Evolutionary conservation across 2,329 filamentous ascomycete species (phyloP).

Genomic region (Purpureocillium lavendulum): DNA sequence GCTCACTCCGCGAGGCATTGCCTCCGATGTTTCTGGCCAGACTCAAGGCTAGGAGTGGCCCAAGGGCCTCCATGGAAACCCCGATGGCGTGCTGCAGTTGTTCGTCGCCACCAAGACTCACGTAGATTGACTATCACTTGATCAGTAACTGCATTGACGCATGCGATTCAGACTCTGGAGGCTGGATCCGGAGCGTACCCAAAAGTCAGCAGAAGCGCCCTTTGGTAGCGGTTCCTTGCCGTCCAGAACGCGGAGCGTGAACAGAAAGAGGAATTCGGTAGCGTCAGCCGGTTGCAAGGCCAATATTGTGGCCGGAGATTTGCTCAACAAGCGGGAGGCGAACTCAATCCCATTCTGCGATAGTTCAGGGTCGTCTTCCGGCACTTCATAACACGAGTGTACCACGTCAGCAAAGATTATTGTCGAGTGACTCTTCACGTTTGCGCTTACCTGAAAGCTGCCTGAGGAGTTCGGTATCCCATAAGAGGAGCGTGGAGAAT

Average conservation of each 20-base stretch:
- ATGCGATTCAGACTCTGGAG: no score
- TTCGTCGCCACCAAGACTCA: constrained; percentile 36
- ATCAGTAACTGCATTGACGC: constrained; percentile 1
- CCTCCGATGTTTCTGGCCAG: constrained; percentile 61
- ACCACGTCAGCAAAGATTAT: background rate
- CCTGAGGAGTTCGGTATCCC: constrained; percentile 55
- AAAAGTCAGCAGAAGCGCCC: constrained; percentile 64
- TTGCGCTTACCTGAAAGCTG: constrained; percentile 44
- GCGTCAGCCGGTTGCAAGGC: constrained; percentile 44
- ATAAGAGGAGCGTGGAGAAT: constrained; percentile 45
- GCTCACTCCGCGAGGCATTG: constrained; percentile 59
- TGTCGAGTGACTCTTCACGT: no score
- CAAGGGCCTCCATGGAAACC: constrained; percentile 48
- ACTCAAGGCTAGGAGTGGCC: constrained; percentile 49
- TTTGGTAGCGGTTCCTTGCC: constrained; percentile 70
- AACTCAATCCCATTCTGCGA: constrained; percentile 69
- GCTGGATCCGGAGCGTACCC: constrained; percentile 48
- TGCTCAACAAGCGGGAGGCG: constrained; percentile 53
- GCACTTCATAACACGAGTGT: constrained; percentile 21
- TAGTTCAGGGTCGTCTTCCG: constrained; percentile 65
- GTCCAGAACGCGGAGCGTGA: constrained; percentile 61
- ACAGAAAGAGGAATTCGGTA: constrained; percentile 61
- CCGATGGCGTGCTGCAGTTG: constrained; percentile 34
- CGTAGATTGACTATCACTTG: constrained; percentile 40
- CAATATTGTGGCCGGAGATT: constrained; percentile 54